A percentile compares a stretch with the other conserved stretches of the same genome.
phyloP scores from a whole-genome alignment of 2,329 filamentous ascomycete genomes.

The Ceratocystis albifundus region DNA sequence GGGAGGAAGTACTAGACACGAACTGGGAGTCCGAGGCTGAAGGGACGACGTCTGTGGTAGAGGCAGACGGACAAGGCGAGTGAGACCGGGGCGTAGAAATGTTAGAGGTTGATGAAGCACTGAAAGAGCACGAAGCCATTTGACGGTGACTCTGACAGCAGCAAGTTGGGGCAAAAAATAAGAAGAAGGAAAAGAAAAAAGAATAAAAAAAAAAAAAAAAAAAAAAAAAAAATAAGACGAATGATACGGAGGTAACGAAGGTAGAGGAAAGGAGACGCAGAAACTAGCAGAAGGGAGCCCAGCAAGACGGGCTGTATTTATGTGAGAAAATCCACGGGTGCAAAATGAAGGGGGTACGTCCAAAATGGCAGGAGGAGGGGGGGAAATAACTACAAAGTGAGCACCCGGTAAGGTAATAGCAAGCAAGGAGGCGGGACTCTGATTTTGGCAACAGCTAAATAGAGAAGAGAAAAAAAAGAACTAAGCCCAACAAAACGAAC shows the following conservation, averaged over 20 bases:
- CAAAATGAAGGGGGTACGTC: background rate
- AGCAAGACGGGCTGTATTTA: slow-evolving; percentile 10
- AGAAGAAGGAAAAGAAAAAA: background rate
- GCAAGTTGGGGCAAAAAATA: background rate
- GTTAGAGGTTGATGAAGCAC: slow-evolving; percentile 37
- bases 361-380: background rate
- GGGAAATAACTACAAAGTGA: background rate
- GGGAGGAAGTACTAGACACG: slow-evolving; percentile 31
- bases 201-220: slow-evolving; percentile 3
- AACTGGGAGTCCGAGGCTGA: slow-evolving; percentile 38
- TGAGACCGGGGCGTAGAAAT: slow-evolving; percentile 44
- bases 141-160: background rate
- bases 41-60: slow-evolving; percentile 29
- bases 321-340: background rate
- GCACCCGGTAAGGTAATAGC: background rate
- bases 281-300: background rate
- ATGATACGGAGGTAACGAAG: background rate
- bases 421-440: slow-evolving; percentile 8
- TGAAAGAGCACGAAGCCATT: slow-evolving; percentile 30
- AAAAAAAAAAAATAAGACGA: background rate
- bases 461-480: background rate
- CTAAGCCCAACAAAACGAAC: background rate
- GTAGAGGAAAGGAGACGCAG: background rate
- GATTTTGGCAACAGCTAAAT: background rate
- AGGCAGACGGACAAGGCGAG: slow-evolving; percentile 30